Evolutionary conservation across 2,329 filamentous ascomycete genomes (phyloP).

Genomic region (Fusarium sp.): DNA sequence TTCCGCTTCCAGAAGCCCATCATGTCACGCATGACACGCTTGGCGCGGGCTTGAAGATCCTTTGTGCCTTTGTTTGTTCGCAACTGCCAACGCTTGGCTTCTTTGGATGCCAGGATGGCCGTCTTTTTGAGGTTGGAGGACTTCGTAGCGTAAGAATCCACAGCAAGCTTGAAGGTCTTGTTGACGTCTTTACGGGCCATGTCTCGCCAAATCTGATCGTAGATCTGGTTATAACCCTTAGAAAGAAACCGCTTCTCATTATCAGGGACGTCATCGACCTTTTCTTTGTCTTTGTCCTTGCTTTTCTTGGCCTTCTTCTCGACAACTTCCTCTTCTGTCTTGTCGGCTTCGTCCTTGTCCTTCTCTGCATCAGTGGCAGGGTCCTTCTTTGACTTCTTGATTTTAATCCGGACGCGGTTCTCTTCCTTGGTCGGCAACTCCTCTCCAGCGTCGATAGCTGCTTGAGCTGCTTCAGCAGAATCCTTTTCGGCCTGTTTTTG

Average conservation of each 20-base stretch:
- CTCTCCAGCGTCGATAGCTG: slow-evolving; percentile 82
- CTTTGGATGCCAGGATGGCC: slow-evolving; percentile 94
- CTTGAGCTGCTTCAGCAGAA: slow-evolving; percentile 88
- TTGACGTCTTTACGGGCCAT: slow-evolving; percentile 93
- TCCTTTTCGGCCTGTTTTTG: slow-evolving; percentile 86
- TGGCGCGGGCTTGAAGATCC: slow-evolving; percentile 94
- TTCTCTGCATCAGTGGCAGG: slow-evolving; percentile 53
- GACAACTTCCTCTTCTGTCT: slow-evolving; percentile 56
- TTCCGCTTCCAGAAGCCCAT: slow-evolving; percentile 99
- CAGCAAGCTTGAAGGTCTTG: slow-evolving; percentile 90
- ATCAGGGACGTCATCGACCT: slow-evolving; percentile 64
- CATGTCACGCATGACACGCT: slow-evolving; percentile 99
- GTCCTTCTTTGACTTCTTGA: slow-evolving; percentile 64
- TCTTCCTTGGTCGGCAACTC: slow-evolving; percentile 73
- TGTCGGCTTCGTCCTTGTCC: slow-evolving; percentile 61
- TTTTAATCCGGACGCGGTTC: slow-evolving; percentile 73
- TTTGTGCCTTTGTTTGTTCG: slow-evolving; percentile 99
- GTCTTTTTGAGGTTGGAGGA: slow-evolving; percentile 98
- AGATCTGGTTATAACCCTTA: slow-evolving; percentile 96
- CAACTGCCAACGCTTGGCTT: slow-evolving; percentile 96
- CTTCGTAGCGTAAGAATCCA: slow-evolving; percentile 86
- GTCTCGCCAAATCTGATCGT: slow-evolving; percentile 97
- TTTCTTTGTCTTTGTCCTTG: slow-evolving; percentile 65
- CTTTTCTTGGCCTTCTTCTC: slow-evolving; percentile 64
- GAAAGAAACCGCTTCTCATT: slow-evolving; percentile 80